A percentile compares a stretch with the other conserved stretches of the same genome.
phyloP scores from a whole-genome alignment of 2,329 filamentous ascomycete species.

The Ophiostoma triangulosporum region DNA sequence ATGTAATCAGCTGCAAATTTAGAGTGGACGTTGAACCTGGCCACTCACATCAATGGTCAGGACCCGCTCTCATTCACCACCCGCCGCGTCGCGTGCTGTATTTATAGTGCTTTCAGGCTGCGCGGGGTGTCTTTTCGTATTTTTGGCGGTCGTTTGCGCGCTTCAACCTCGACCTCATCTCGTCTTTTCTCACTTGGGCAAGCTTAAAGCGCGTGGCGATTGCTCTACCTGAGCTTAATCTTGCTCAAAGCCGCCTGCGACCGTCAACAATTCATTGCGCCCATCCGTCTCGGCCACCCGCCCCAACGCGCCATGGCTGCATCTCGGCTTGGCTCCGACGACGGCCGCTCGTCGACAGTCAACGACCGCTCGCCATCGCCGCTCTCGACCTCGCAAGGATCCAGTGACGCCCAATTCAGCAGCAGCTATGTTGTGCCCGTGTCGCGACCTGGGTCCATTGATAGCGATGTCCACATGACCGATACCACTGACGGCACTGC shows the following conservation, averaged over 20 bases:
- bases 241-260: not conserved
- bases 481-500: constrained; percentile 9
- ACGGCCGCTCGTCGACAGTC: constrained; percentile 1
- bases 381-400: constrained; percentile 2
- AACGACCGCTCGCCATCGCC: constrained; percentile 6
- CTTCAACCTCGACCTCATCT: not conserved
- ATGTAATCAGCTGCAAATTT: constrained; percentile 3
- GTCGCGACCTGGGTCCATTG: not conserved
- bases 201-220: not conserved
- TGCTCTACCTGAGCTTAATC: not conserved
- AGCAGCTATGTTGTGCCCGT: constrained; percentile 3
- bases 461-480: constrained; percentile 12
- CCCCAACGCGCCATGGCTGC: not conserved
- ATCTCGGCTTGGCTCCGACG: not conserved
- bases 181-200: not conserved
- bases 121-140: constrained; percentile 2
- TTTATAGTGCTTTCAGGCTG: constrained; percentile 3
- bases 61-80: not conserved
- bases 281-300: not conserved
- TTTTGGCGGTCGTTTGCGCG: not conserved
- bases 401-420: not conserved
- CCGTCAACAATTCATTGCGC: not conserved
- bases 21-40: not conserved
- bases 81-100: constrained; percentile 12
- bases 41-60: constrained; percentile 3